Evolutionary conservation across 768 basidiomycete genomes (phyloP).

Genomic region (Candolleomyces eurysporus): DNA sequence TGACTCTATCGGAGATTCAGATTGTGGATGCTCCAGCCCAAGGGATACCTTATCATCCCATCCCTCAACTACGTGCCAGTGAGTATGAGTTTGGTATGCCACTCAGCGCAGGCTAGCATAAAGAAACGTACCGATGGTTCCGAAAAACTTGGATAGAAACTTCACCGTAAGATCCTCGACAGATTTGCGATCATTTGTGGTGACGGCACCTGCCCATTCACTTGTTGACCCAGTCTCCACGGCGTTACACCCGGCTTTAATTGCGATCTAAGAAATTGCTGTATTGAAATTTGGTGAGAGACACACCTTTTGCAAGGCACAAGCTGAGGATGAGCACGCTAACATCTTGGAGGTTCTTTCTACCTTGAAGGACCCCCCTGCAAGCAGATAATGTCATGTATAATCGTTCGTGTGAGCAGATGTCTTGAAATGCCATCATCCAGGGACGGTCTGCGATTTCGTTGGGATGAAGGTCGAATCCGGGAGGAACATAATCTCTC

Average conservation of each 20-base stretch:
- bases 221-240: not conserved
- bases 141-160: not conserved
- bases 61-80: not conserved
- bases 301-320: not conserved
- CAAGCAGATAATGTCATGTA: not conserved
- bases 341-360: not conserved
- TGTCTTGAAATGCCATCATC: not conserved
- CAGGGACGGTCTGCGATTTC: not conserved
- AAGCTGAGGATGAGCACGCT: not conserved
- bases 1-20: not conserved
- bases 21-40: not conserved
- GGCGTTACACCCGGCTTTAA: not conserved
- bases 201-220: not conserved
- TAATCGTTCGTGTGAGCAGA: not conserved
- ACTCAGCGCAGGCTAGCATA: no score
- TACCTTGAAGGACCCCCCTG: not conserved
- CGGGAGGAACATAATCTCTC: no score
- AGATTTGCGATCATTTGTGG: not conserved
- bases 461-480: not conserved
- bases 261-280: not conserved
- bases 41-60: not conserved
- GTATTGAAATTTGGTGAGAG: not conserved
- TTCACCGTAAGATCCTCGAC: not conserved
- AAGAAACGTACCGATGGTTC: not conserved
- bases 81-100: not conserved